phyloP scores from a whole-genome alignment of 1,139 yeast species.

The Kodamaea fungicola region DNA sequence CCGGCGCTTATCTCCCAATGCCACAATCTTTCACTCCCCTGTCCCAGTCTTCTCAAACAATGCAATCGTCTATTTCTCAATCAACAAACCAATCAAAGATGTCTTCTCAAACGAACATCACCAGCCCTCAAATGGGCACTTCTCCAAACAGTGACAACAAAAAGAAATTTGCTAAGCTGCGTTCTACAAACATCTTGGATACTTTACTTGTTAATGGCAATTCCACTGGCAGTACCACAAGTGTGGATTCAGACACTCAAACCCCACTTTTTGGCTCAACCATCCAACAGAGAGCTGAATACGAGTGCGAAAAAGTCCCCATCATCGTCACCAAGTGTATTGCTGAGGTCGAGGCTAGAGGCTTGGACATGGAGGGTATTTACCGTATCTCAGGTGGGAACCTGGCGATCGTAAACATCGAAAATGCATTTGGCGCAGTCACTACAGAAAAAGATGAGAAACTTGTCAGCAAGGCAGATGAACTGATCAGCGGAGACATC shows the following conservation, averaged over 20 bases:
- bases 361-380: constrained; percentile 77
- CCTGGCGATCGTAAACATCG: constrained; percentile 63
- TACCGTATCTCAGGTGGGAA: constrained; percentile 90
- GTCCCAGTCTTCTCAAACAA: constrained; percentile 1
- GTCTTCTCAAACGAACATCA: background rate
- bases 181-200: constrained; percentile 48
- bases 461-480: constrained; percentile 39
- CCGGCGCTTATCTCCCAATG: constrained; percentile 1
- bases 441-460: constrained; percentile 31
- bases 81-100: background rate
- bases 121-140: constrained; percentile 1
- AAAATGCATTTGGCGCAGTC: constrained; percentile 38
- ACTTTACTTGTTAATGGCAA: constrained; percentile 20
- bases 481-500: constrained; percentile 62
- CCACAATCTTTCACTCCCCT: constrained; percentile 3
- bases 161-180: constrained; percentile 35
- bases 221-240: constrained; percentile 10
- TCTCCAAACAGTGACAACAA: constrained; percentile 8
- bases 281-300: constrained; percentile 54
- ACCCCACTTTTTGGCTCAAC: constrained; percentile 45
- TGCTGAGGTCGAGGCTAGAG: constrained; percentile 72
- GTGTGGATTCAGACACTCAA: constrained; percentile 10
- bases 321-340: constrained; percentile 69
- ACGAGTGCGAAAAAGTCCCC: constrained; percentile 66
- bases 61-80: background rate